Conservation (phyloP, 129 eudicot species). For the Arctium minus region DNA sequence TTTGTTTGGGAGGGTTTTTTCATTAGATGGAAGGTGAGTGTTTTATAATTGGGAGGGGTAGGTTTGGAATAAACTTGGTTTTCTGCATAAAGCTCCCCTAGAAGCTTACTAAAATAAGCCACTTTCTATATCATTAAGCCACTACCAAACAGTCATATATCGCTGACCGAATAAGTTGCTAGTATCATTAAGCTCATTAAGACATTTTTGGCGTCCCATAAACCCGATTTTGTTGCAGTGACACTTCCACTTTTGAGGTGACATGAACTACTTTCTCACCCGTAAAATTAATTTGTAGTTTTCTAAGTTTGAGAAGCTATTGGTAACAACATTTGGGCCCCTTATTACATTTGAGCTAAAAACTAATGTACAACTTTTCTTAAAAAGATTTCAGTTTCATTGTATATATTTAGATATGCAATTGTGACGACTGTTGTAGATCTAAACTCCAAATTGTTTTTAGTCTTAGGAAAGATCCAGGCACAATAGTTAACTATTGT, state of each 20-base stretch:
- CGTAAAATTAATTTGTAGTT: not conserved
- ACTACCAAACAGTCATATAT: too few relatives aligned
- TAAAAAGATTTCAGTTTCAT: not conserved
- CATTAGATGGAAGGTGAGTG: too few relatives aligned
- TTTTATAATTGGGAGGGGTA: too few relatives aligned
- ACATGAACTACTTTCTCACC: not conserved
- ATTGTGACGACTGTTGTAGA: not conserved
- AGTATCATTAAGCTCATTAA: too few relatives aligned
- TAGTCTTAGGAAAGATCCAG: constrained; percentile 4
- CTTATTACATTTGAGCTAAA: not conserved
- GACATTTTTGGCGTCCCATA: not conserved
- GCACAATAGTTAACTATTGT: constrained; percentile 15
- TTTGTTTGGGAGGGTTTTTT: too few relatives aligned
- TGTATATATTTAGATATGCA: not conserved
- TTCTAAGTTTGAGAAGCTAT: not conserved
- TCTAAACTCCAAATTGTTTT: not conserved
- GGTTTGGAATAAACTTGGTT: too few relatives aligned
- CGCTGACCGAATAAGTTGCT: too few relatives aligned
- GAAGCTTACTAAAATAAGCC: too few relatives aligned
- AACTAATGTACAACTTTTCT: not conserved
- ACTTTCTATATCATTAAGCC: too few relatives aligned
- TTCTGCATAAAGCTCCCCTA: too few relatives aligned
- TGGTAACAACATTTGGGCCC: not conserved
- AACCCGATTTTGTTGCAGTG: not conserved
- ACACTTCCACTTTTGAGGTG: not conserved